Base-by-base conservation (phyloP, 129 eudicot genomes). In the Pittosporum tobira region DNA sequence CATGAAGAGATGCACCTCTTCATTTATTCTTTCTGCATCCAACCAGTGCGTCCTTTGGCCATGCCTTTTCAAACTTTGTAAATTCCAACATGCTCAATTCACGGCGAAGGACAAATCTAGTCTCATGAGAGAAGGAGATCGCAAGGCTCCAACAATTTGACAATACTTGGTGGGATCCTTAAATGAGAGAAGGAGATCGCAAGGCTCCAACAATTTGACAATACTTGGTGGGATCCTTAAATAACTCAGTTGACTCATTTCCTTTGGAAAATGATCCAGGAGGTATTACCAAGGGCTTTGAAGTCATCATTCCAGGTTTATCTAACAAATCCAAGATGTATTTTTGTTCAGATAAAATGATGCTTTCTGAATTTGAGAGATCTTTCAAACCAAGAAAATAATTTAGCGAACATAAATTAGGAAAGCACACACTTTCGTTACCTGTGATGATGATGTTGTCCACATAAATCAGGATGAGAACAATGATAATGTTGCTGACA, bases 381-480 rank as follows among this genome's bases (percentile, higher is more conserved):
- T 42, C 36, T 6, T 60, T 30, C 7, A 42, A 1, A 1, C 21
- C 52, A 45, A 40, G 65, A 31, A 50, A 50, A 23, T 64, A 50
- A 13, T 34, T 10, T 2, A 50, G 12, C 6, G 9, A 6, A 2
- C 22, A 61, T 4, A 64, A 52, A 25, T 36, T 14, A 5, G 0
- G 51, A 20, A 12, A 40, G 1, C 36, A 42, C 3, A 19, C 28
- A 3, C n/a, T n/a, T 3, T 15, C 6, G 0, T 30, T 46, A 6
- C 42, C 61, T 2, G 51, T 24, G 14, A 64, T 0, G 13, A 64
- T 51, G 8, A 64, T 51, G 4, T 52, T 61, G 22, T 64, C 61
- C 8, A 64, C 38, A 24, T 52, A 64, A 1, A 50, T 3, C 5
- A 51, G 22, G 1, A 52, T 0, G n/a, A 52, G 3, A n/a, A 43